Evolutionary conservation across 306 rosid species (phyloP).

Genomic region (Vicia faba): DNA sequence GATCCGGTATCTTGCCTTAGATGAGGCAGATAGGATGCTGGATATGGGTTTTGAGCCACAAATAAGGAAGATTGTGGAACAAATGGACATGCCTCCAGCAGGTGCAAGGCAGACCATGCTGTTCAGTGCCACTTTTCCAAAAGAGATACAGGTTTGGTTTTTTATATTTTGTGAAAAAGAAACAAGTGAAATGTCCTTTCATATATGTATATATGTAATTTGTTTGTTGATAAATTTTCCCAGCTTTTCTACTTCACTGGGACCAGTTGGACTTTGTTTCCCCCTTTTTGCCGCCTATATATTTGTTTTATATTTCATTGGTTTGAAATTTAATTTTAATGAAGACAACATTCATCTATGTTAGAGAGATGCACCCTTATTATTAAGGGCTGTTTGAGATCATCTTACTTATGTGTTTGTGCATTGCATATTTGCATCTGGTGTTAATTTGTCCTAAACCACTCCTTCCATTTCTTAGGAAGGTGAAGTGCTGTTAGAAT

Average conservation of each 20-base stretch:
- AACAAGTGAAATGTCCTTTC: background rate
- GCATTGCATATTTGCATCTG: constrained; percentile 2
- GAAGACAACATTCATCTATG: background rate
- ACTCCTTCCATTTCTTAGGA: constrained; percentile 13
- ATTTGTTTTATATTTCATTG: constrained; percentile 2
- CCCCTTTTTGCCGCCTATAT: background rate
- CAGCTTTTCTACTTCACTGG: background rate
- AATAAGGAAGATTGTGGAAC: constrained; percentile 53
- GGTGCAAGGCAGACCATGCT: constrained; percentile 83
- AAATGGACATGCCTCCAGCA: constrained; percentile 90
- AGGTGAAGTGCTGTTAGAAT: background rate
- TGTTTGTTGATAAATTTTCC: background rate
- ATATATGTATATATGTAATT: background rate
- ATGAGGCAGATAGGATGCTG: constrained; percentile 55
- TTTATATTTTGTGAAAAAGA: background rate
- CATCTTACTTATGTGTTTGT: constrained; percentile 23
- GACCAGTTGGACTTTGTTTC: background rate
- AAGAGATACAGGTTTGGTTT: constrained; percentile 75
- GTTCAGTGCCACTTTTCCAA: constrained; percentile 90
- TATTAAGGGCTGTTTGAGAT: constrained; percentile 11
- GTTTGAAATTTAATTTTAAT: constrained; percentile 22
- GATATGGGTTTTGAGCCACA: constrained; percentile 57
- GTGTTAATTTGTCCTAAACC: constrained; percentile 2
- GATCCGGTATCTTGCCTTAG: constrained; percentile 52
- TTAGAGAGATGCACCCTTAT: constrained; percentile 20